A percentile compares a stretch with the other conserved stretches of the same genome.
phyloP scores from a whole-genome alignment of 495 filamentous ascomycete genomes.

The Hypoxylon subgilvum region DNA sequence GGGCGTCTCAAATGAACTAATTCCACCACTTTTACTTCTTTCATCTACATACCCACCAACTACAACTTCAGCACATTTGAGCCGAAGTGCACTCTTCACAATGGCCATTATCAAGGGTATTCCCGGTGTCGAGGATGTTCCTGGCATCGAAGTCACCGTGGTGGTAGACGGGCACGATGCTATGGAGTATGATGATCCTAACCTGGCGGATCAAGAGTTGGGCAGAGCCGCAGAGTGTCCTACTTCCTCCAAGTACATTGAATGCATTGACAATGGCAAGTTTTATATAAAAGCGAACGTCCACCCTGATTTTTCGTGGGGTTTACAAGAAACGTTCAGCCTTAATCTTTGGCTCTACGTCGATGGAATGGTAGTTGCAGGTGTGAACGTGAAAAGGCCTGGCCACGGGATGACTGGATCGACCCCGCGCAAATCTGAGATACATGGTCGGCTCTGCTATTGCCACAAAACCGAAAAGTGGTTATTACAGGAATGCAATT shows the following conservation, averaged over 20 bases:
- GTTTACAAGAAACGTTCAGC: not conserved
- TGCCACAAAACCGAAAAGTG: conserved; percentile 1
- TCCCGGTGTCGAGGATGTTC: conserved; percentile 39
- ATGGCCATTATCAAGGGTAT: conserved; percentile 46
- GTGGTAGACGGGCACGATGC: conserved; percentile 29
- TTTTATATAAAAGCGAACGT: conserved; percentile 32
- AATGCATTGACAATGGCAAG: conserved; percentile 38
- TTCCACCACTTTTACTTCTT: too few species aligned
- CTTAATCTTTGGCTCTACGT: not conserved
- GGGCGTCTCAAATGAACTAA: too few species aligned
- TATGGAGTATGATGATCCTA: conserved; percentile 42
- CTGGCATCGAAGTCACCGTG: conserved; percentile 41
- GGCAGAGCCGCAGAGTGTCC: not conserved
- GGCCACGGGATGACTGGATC: not conserved
- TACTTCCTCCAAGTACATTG: conserved; percentile 41
- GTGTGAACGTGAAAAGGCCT: too few species aligned
- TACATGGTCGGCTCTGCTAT: not conserved
- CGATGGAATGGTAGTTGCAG: conserved; percentile 12
- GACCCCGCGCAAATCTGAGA: too few species aligned
- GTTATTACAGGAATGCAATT: conserved; percentile 16
- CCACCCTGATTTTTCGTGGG: conserved; percentile 16
- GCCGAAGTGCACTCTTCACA: too few species aligned
- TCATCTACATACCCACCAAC: too few species aligned
- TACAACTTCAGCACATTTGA: not conserved
- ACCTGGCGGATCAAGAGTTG: conserved; percentile 4